Evolutionary conservation across 2,329 filamentous ascomycete genomes (phyloP), one percentile per base, ranked within the genome.

Genomic region (Claviceps pusilla): DNA sequence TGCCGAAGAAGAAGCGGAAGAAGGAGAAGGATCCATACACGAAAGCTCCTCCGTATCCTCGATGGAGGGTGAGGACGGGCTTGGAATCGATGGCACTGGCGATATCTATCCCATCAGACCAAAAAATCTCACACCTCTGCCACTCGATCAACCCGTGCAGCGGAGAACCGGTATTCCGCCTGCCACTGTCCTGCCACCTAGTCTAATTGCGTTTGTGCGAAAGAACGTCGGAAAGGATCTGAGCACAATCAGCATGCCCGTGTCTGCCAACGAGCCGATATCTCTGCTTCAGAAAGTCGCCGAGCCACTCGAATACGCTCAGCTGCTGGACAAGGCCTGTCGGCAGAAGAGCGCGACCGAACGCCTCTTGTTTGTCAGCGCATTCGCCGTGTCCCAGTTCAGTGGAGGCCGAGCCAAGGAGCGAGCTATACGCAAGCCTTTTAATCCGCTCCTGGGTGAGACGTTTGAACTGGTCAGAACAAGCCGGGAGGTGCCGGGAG

Each of bases 171-270:
- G 80, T 0, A 81, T 98, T 16, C 77, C 83, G 3, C 75, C 86
- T 1, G 82, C 90, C 7, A 89, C 84, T 33, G 82, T 89, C 14
- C 74, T 83, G 55, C 93, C 93, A 0, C 93, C 93, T 0, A 95
- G 89, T 66, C 74, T 98, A 53, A 95, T 98, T 60, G 87, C 88
- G 0, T 95, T 97, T 67, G 77, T 97, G 37, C 83, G 93, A 60
- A 98, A 97, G 69, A 98, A 98, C 62, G 93, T 97, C 10, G 93
- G 93, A 65, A 98, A 98, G 69, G 93, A 98, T 68, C 75, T 98
- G 50, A 95, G 89, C 57, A 94, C 89, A 3, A 95, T 98, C 59
- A 90, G 89, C 50, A 97, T 97, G 91, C 93, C 93, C 0, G 93
- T 96, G 1, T 95, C 91, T 4, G 84, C 91, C 29, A 98, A 98